Percentiles rank a stretch among this genome's conserved stretches.
Evolutionary conservation across 495 filamentous ascomycete genomes (phyloP).

Genomic region (Chaetomium tenue): DNA sequence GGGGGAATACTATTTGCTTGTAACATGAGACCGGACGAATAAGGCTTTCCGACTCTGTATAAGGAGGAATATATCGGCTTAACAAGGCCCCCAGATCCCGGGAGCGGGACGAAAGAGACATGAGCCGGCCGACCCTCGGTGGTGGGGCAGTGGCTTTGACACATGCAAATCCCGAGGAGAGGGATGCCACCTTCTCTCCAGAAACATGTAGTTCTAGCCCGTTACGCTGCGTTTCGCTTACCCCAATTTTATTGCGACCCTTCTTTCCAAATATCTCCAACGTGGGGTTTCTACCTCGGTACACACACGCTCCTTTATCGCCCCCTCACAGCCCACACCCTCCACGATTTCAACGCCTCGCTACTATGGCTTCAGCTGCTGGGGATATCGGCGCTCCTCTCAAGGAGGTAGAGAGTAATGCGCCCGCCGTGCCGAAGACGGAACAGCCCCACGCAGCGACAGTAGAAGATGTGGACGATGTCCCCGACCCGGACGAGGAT

Average conservation of each 20-base stretch:
- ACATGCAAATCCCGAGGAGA: constrained; percentile 8
- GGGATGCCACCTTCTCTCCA: background rate
- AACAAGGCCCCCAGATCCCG: background rate
- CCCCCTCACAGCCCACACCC: background rate
- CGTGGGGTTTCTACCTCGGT: constrained; percentile 10
- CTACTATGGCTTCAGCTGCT: constrained; percentile 26
- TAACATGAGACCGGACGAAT: too few relatives aligned
- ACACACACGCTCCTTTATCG: background rate
- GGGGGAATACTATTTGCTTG: too few relatives aligned
- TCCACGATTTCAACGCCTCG: background rate
- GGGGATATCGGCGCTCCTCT: constrained; percentile 23
- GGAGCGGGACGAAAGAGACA: constrained; percentile 1
- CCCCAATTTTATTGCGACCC: background rate
- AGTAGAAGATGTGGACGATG: constrained; percentile 42
- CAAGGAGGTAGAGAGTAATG: constrained; percentile 11
- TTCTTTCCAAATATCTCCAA: background rate
- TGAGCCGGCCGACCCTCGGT: background rate
- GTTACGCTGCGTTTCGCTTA: background rate
- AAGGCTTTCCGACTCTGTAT: too few relatives aligned
- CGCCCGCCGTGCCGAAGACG: background rate
- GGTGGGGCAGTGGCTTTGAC: constrained; percentile 1
- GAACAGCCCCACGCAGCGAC: constrained; percentile 28
- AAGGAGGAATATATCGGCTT: too few relatives aligned
- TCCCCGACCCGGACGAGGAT: constrained; percentile 75
- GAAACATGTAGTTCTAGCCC: too few relatives aligned